A percentile compares a stretch with the other conserved stretches of the same genome.
These are phyloP conservation scores for Candida qinlingensis DNA, from an alignment of 805 yeast species.

Conservation along the genomic window DNA sequence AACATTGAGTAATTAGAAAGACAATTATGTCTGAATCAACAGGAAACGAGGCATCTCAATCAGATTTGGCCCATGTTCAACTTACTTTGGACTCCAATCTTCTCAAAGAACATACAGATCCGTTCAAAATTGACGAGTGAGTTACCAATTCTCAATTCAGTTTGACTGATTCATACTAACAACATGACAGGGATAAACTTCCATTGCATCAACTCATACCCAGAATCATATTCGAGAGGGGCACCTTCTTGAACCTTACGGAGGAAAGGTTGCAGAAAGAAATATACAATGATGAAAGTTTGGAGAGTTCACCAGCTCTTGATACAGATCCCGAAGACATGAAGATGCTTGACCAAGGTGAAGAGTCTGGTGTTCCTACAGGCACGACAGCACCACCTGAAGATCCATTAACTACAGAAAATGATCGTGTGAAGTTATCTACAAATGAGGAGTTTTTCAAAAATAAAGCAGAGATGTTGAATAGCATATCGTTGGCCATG, in stretches of 20 bases:
- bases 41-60: conserved; percentile 2
- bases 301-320: conserved; percentile 3
- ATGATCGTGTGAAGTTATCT: conserved; percentile 9
- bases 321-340: not conserved
- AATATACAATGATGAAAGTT: conserved; percentile 24
- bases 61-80: conserved; percentile 12
- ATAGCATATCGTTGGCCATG: conserved; percentile 57
- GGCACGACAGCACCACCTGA: not conserved
- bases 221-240: conserved; percentile 48
- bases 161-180: not conserved
- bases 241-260: conserved; percentile 51
- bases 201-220: conserved; percentile 54
- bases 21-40: not conserved
- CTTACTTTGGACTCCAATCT: conserved; percentile 21
- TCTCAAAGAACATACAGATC: conserved; percentile 22
- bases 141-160: not conserved
- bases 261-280: conserved; percentile 47
- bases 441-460: conserved; percentile 37
- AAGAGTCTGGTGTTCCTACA: not conserved
- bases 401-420: not conserved
- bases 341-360: not conserved
- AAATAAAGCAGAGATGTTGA: conserved; percentile 48
- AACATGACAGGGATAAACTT: conserved; percentile 26
- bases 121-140: conserved; percentile 21
- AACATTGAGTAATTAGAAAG: too few species aligned